These are phyloP conservation scores for Fusarium pseudocircinatum DNA, from an alignment of 2,329 filamentous ascomycete species.

Conservation along the genomic window DNA sequence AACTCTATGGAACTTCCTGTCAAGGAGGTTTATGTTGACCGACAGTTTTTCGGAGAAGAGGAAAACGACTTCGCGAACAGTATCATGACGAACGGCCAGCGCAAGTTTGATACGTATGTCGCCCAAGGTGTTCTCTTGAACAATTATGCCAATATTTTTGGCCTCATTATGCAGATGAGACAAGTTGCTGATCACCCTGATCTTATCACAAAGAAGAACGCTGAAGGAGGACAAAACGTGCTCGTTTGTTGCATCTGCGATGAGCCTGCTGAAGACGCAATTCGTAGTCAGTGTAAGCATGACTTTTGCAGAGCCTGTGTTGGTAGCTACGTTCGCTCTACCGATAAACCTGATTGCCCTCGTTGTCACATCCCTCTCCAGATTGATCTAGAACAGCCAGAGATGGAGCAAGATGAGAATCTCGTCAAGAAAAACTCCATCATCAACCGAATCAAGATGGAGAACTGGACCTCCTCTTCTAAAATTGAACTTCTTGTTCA, in stretches of 20 bases:
- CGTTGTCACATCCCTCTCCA: slow-evolving; percentile 88
- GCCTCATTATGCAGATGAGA: slow-evolving; percentile 98
- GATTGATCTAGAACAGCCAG: slow-evolving; percentile 94
- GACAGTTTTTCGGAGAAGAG: slow-evolving; percentile 95
- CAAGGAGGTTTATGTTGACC: slow-evolving; percentile 90
- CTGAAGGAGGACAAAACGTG: slow-evolving; percentile 86
- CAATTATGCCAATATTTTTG: slow-evolving; percentile 99
- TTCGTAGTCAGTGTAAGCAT: slow-evolving; percentile 91
- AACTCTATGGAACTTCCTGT: slow-evolving; percentile 96
- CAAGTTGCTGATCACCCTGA: slow-evolving; percentile 98
- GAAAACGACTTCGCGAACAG: slow-evolving; percentile 95
- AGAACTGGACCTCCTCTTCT: slow-evolving; percentile 97
- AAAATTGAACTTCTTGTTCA: slow-evolving; percentile 98
- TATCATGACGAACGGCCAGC: slow-evolving; percentile 91
- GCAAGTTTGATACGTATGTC: slow-evolving; percentile 95
- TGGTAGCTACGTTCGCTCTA: slow-evolving; percentile 72
- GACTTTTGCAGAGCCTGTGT: slow-evolving; percentile 66
- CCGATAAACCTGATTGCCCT: slow-evolving; percentile 83
- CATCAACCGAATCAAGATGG: slow-evolving; percentile 98
- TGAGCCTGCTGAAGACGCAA: slow-evolving; percentile 93
- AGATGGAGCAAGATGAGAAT: slow-evolving; percentile 90
- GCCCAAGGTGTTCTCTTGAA: slow-evolving; percentile 93
- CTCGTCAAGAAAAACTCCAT: slow-evolving; percentile 94
- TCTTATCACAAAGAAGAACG: slow-evolving; percentile 88
- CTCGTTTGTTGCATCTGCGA: slow-evolving; percentile 95